Evolutionary conservation across 805 yeast genomes (phyloP).

Genomic region (Spathaspora sp.): DNA sequence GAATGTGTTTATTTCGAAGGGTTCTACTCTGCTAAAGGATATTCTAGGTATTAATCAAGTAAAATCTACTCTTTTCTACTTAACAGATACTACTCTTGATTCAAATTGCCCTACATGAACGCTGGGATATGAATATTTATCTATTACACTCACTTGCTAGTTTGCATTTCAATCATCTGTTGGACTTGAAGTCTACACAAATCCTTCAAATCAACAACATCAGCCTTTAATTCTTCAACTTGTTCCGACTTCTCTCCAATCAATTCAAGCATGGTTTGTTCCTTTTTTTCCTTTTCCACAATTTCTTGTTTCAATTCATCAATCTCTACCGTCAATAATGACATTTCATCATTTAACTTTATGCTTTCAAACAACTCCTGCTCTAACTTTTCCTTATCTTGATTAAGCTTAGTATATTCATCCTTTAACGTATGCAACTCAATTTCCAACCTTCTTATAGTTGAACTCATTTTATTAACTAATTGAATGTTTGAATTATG

Average conservation of each 20-base stretch:
- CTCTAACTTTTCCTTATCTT: slow-evolving; percentile 64
- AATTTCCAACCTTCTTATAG: slow-evolving; percentile 74
- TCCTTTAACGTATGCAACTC: slow-evolving; percentile 67
- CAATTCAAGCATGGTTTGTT: slow-evolving; percentile 59
- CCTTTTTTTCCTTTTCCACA: slow-evolving; percentile 33
- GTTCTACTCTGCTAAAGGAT: too few relatives aligned
- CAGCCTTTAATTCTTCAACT: slow-evolving; percentile 83
- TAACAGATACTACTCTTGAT: too few relatives aligned
- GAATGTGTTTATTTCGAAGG: too few relatives aligned
- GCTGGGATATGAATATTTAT: not conserved
- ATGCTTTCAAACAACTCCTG: slow-evolving; percentile 55
- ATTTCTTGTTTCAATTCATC: slow-evolving; percentile 24
- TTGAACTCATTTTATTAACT: slow-evolving; percentile 70
- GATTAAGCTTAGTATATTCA: slow-evolving; percentile 49
- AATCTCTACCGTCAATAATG: slow-evolving; percentile 24
- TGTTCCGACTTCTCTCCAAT: slow-evolving; percentile 86
- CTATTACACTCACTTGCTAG: slow-evolving; percentile 1
- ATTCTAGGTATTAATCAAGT: too few relatives aligned
- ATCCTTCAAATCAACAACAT: slow-evolving; percentile 84
- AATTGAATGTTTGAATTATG: slow-evolving; percentile 44
- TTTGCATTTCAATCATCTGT: slow-evolving; percentile 70
- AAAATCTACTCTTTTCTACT: too few relatives aligned
- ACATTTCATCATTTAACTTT: slow-evolving; percentile 24
- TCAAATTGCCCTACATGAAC: too few relatives aligned
- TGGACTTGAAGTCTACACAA: slow-evolving; percentile 81